Evolutionary conservation across 768 basidiomycete species (phyloP).

Genomic region (Lactifluus subvellereus): DNA sequence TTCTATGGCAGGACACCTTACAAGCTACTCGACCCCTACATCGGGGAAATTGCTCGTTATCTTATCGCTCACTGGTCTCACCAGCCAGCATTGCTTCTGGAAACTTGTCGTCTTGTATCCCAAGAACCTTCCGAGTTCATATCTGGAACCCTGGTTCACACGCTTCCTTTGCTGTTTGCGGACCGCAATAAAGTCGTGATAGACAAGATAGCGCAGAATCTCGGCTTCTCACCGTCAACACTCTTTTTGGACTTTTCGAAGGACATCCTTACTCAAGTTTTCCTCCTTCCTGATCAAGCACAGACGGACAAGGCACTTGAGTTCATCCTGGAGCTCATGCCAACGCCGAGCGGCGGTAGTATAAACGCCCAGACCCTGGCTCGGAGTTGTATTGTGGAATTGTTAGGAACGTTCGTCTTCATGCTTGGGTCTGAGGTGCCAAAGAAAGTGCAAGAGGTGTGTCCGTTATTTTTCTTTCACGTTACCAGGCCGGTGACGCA

Average conservation of each 20-base stretch:
- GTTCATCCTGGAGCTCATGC: constrained; percentile 60
- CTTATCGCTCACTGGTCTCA: constrained; percentile 52
- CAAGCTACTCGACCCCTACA: constrained; percentile 61
- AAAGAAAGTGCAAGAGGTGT: constrained; percentile 35
- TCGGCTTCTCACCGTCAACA: constrained; percentile 40
- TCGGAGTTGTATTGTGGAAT: constrained; percentile 57
- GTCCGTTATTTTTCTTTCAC: neutral
- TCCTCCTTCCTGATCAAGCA: constrained; percentile 49
- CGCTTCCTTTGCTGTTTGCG: constrained; percentile 66
- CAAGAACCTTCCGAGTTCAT: constrained; percentile 56
- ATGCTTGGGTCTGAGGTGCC: constrained; percentile 66
- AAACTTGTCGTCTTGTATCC: constrained; percentile 65
- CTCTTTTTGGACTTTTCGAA: constrained; percentile 54
- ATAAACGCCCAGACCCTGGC: constrained; percentile 48
- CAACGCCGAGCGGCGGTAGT: constrained; percentile 35
- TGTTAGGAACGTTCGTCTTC: constrained; percentile 72
- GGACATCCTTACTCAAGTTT: constrained; percentile 60
- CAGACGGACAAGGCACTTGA: constrained; percentile 53
- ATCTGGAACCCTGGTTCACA: constrained; percentile 52
- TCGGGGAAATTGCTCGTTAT: constrained; percentile 60
- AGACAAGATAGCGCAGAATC: constrained; percentile 51
- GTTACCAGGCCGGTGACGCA: neutral
- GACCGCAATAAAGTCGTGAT: constrained; percentile 53
- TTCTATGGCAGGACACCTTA: constrained; percentile 58
- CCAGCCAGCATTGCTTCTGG: constrained; percentile 53